Conservation (phyloP, 352 stramenopile species). For the Globisporangium mamillatum region DNA sequence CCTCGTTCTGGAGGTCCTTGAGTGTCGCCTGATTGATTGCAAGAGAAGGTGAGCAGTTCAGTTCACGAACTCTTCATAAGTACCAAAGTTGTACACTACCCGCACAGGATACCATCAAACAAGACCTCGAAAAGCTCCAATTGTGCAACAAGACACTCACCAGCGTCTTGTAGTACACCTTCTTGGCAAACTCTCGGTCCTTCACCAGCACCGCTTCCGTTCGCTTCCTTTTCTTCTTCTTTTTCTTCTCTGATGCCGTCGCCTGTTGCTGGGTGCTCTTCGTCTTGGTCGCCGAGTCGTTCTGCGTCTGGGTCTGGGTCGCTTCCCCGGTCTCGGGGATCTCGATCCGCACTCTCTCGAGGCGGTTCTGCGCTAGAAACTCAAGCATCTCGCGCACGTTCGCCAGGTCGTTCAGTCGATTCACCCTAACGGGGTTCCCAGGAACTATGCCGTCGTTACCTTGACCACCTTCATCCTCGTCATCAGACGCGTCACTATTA, state of each 20-base stretch:
- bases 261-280: background rate
- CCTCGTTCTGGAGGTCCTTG: constrained; percentile 3
- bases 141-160: background rate
- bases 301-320: background rate
- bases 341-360: background rate
- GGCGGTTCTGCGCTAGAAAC: constrained; percentile 1
- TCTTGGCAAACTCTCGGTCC: constrained; percentile 12
- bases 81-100: background rate
- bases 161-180: constrained; percentile 15
- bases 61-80: background rate
- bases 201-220: background rate
- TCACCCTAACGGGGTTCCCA: background rate
- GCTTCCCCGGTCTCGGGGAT: background rate
- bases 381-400: constrained; percentile 6
- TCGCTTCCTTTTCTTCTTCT: constrained; percentile 8
- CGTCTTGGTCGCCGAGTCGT: background rate
- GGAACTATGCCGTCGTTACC: background rate
- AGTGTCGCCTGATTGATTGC: background rate
- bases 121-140: background rate
- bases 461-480: background rate
- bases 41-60: background rate
- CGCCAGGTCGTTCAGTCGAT: background rate
- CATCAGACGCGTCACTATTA: background rate
- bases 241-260: background rate
- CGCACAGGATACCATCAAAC: background rate